Base-by-base conservation (phyloP, 768 basidiomycete genomes). In the Russula virescens region DNA sequence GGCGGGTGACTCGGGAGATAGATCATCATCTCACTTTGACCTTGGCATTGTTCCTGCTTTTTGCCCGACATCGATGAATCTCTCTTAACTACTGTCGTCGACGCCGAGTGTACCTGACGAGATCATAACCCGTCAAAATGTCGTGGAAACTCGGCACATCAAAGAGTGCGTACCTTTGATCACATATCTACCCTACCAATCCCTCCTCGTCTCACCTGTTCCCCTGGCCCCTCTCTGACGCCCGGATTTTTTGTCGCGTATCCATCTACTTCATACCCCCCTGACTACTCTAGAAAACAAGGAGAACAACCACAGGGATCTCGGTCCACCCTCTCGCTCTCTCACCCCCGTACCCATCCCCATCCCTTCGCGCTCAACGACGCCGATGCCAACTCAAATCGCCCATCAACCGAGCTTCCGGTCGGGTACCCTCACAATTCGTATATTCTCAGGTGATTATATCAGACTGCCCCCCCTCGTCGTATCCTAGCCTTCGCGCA, bases 391-490 rank as follows among this genome's bases (percentile, higher is more conserved):
- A 6, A 63, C 70, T 25, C 70, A 74, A 65, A 55, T 66, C 49
- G 68, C 57, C 35, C 62, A 68, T 28, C 72, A 73, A 64, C 66
- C 69, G 48, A 75, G 88, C 73, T 88, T 90, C 68, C 83, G 91
- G 74, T 88, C 84, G 49, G 96, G 96, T 54, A 87, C 95, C 82
- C 86, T 98, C 69, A 95, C 92, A 66, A 94, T 99, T 73, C 86
- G 93, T 64, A 94, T 99, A 72, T 95, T 95, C 77, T 94, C 89
- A 69, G 91, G 90, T 90, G 65, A 66, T 83, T 70, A 25, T 18
- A 69, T 21, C 47, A 23, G 2, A 3, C 34, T 28, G 16, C 31
- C 48, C 59, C 40, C 35, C 28, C 60, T 25, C 35, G 23, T 26
- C 42, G 16, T 26, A 53, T 50, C 26, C 31, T 35, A 26, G 23